Evolutionary conservation across 2,329 filamentous ascomycete genomes (phyloP), one percentile per base, ranked within the genome.

Genomic region (Alternaria arborescens): DNA sequence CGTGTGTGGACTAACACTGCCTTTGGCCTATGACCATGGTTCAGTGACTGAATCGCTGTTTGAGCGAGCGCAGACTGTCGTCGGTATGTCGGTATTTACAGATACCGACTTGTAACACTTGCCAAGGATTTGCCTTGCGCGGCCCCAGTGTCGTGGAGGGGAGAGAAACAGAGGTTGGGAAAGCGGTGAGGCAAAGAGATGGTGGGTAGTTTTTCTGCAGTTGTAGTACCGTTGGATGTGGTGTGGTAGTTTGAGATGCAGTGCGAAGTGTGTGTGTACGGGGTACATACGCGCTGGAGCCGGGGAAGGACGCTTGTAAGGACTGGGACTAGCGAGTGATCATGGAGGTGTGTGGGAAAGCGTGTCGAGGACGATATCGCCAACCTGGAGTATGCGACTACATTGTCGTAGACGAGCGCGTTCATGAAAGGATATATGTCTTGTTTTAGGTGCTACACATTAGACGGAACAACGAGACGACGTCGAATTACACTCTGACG

Each of bases 51-150:
- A 43, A 16, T 44, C 36, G 30, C 38, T 22, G 38, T 51, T 50
- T 38, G 46, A 20, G 46, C 32, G 20, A 50, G 46, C 24, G 46
- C 46, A 36, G 36, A 18, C 20, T 32, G 40, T n/a, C 34, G 26
- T 65, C 62, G 62, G 65, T 42, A 30, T 46, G 48, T 67, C 65
- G 65, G 65, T 36, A 42, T 8, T 58, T 55, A 42, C 5, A 4
- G 38, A 3, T 11, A 34, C 65, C 62, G 62, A 64, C 52, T 36
- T 38, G 46, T 46, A 47, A 54, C 41, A 28, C 30, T 47, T 56
- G 52, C 41, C 36, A 53, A 53, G 51, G 51, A 18, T 1, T 24
- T 34, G 28, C 20, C 36, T 53, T 53, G 51, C 51, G 53, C 42
- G 46, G 43, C 26, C 38, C 16, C 40, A 42, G 20, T 26, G n/a